Conservation (phyloP, 2,329 filamentous ascomycete species). For the Nigrospora sphaerica region DNA sequence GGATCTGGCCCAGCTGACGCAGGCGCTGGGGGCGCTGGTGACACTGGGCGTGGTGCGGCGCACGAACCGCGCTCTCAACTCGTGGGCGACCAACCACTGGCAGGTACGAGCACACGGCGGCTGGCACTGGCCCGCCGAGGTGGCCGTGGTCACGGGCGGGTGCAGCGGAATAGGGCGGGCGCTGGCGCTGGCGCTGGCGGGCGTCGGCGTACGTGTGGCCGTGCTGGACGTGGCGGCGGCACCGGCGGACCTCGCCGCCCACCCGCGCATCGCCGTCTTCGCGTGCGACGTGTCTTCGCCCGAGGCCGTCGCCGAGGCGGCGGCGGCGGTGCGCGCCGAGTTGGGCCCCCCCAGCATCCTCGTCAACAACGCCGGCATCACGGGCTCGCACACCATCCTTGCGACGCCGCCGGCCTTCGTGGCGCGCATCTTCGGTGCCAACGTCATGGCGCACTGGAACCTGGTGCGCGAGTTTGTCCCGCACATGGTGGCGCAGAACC, state of each 20-base stretch:
- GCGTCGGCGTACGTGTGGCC: slow-evolving; percentile 27
- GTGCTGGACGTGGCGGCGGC: slow-evolving; percentile 26
- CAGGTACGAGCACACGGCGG: slow-evolving; percentile 6
- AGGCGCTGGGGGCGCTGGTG: background rate
- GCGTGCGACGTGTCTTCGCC: slow-evolving; percentile 40
- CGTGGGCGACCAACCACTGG: slow-evolving; percentile 14
- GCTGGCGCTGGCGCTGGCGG: slow-evolving; percentile 23
- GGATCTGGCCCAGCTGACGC: background rate
- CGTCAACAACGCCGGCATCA: slow-evolving; percentile 34
- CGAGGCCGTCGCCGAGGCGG: slow-evolving; percentile 35
- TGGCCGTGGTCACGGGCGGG: slow-evolving; percentile 19
- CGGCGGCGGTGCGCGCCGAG: slow-evolving; percentile 26
- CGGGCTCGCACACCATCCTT: slow-evolving; percentile 31
- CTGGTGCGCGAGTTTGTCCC: slow-evolving; percentile 39
- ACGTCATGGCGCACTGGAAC: slow-evolving; percentile 38
- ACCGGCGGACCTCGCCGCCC: slow-evolving; percentile 19
- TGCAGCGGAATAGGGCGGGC: slow-evolving; percentile 27
- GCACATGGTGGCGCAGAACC: slow-evolving; percentile 36
- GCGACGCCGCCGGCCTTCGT: slow-evolving; percentile 29
- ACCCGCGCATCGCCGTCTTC: slow-evolving; percentile 9
- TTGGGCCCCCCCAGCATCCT: slow-evolving; percentile 28
- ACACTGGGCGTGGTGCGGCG: slow-evolving; percentile 5
- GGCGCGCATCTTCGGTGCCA: slow-evolving; percentile 37
- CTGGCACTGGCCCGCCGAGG: slow-evolving; percentile 19
- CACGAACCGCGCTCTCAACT: slow-evolving; percentile 11